These are phyloP conservation scores for Hawksworthiomyces lignivorus DNA, from an alignment of 2,329 filamentous ascomycete species.

Conservation along the genomic window DNA sequence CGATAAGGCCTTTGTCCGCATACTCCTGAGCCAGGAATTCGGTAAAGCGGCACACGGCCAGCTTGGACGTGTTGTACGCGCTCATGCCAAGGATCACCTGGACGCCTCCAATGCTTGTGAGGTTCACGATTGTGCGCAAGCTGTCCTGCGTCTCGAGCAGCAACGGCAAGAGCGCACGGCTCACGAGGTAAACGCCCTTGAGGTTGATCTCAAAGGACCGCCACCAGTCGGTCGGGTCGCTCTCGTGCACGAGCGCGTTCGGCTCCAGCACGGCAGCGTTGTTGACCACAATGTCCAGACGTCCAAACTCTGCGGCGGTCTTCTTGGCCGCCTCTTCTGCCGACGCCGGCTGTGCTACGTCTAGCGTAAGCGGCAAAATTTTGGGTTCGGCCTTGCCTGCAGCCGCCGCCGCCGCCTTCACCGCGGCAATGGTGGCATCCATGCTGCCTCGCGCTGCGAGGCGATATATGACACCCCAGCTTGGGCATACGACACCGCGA, in stretches of 20 bases:
- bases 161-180: conserved; percentile 6
- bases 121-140: conserved; percentile 33
- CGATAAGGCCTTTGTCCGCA: conserved; percentile 30
- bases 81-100: conserved; percentile 26
- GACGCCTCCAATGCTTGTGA: conserved; percentile 36
- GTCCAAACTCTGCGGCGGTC: neutral
- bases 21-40: conserved; percentile 38
- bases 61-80: conserved; percentile 40
- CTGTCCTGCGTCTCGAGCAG: conserved; percentile 17
- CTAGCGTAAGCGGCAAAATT: neutral
- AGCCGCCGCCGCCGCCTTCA: neutral
- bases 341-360: conserved; percentile 2
- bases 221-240: conserved; percentile 10
- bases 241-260: conserved; percentile 1
- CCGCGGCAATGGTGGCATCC: neutral
- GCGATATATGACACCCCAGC: conserved; percentile 8
- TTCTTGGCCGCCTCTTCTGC: conserved; percentile 1
- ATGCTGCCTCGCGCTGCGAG: conserved; percentile 3
- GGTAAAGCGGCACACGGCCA: conserved; percentile 40
- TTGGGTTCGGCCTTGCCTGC: conserved; percentile 3
- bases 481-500: conserved; percentile 9
- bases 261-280: conserved; percentile 10
- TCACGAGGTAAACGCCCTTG: conserved; percentile 6
- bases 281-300: conserved; percentile 14
- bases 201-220: conserved; percentile 7